These are phyloP conservation scores for Nicotiana knightiana DNA, from an alignment of 257 asterid species.

Conservation along the genomic window DNA sequence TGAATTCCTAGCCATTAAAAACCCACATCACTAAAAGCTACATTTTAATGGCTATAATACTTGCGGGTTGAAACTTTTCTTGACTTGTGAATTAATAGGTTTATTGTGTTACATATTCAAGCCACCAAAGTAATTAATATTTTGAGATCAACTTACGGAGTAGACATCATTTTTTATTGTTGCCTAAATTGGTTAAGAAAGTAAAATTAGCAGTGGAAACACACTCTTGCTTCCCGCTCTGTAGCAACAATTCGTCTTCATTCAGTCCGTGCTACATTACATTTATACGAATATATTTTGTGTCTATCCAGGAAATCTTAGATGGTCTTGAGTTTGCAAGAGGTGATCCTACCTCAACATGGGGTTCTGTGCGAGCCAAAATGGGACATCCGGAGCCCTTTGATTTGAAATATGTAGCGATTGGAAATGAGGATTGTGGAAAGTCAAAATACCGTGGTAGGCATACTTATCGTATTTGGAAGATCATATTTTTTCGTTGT, in stretches of 20 bases:
- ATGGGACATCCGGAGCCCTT: constrained; percentile 94
- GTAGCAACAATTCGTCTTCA: neutral
- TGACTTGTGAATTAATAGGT: neutral
- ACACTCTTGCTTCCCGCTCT: neutral
- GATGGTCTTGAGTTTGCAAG: constrained; percentile 91
- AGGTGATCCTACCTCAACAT: constrained; percentile 65
- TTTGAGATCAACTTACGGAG: neutral
- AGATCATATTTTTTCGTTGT: neutral
- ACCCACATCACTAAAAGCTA: neutral
- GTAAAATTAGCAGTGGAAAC: neutral
- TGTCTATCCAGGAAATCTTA: constrained; percentile 55
- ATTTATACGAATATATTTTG: constrained; percentile 9
- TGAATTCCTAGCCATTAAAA: neutral
- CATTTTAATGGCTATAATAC: neutral
- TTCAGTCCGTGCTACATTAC: neutral
- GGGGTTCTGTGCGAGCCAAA: constrained; percentile 92
- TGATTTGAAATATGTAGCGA: constrained; percentile 81
- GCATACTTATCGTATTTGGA: constrained; percentile 8
- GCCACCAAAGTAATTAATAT: neutral
- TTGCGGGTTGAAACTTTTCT: neutral
- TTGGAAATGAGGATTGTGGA: constrained; percentile 94
- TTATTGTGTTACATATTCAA: neutral
- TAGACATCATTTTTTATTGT: neutral
- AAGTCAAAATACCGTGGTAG: constrained; percentile 72
- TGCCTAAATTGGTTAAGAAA: neutral